Percentiles rank a stretch among this genome's conserved stretches.
Evolutionary conservation across 345 rosid species (phyloP).

Genomic region (Mangifera indica): DNA sequence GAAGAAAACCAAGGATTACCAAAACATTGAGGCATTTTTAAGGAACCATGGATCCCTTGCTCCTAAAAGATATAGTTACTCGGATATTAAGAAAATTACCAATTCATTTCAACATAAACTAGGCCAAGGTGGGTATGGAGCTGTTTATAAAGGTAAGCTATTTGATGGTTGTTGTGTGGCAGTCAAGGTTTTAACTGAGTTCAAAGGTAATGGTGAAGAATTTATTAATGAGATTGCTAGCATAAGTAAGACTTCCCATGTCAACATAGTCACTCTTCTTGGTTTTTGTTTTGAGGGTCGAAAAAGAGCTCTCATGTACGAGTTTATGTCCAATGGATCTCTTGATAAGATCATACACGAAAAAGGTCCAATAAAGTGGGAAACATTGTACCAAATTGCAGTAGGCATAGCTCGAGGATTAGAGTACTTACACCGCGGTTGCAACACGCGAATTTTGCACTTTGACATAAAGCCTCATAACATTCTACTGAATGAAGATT

Average conservation of each 20-base stretch:
- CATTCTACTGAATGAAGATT: neutral
- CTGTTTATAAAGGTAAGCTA: neutral
- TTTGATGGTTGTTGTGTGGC: neutral
- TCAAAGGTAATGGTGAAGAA: neutral
- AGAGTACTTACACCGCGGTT: neutral
- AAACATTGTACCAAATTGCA: neutral
- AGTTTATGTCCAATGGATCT: neutral
- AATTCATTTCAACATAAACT: neutral
- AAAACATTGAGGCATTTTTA: neutral
- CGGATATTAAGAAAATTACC: neutral
- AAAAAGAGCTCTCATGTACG: neutral
- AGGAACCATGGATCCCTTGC: neutral
- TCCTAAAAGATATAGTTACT: neutral
- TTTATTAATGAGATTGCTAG: neutral
- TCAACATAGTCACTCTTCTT: neutral
- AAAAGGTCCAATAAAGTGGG: neutral
- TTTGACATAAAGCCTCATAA: neutral
- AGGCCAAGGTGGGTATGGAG: slow-evolving; percentile 1
- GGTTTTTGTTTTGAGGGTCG: neutral
- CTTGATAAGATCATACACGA: neutral
- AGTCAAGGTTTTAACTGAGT: neutral
- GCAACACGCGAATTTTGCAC: neutral
- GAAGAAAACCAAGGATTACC: neutral
- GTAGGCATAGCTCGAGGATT: neutral
- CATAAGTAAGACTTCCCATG: neutral